These are phyloP conservation scores for Cynanchum wilfordii DNA, from an alignment of 257 asterid genomes.

Conservation along the genomic window DNA sequence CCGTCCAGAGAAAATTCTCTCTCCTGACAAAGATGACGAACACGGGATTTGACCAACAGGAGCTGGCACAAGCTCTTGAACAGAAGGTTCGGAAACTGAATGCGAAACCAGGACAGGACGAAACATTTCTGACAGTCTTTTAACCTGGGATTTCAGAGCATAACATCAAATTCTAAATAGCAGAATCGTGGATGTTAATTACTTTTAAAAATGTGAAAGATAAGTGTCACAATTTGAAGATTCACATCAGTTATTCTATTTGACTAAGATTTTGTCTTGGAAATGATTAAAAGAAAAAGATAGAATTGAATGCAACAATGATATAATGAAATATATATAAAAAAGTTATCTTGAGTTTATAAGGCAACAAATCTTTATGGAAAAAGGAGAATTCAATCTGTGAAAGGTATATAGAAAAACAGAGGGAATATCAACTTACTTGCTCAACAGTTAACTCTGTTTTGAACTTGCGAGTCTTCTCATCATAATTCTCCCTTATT, in stretches of 20 bases:
- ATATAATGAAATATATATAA: too few relatives aligned
- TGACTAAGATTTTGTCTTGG: not conserved
- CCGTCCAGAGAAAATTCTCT: slow-evolving; percentile 25
- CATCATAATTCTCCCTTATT: slow-evolving; percentile 63
- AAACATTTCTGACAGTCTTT: slow-evolving; percentile 42
- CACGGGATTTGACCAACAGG: slow-evolving; percentile 14
- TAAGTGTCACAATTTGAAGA: not conserved
- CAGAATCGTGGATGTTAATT: not conserved
- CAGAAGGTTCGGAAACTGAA: slow-evolving; percentile 27
- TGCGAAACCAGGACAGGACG: slow-evolving; percentile 44
- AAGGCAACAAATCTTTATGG: not conserved
- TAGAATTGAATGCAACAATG: not conserved
- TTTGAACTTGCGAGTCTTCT: slow-evolving; percentile 62
- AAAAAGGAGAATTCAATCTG: not conserved
- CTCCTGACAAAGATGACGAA: slow-evolving; percentile 20
- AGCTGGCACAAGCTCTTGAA: slow-evolving; percentile 20
- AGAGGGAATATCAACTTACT: slow-evolving; percentile 28
- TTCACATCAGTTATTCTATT: not conserved
- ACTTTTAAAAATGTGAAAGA: not conserved
- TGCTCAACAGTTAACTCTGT: slow-evolving; percentile 65
- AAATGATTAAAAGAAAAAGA: not conserved
- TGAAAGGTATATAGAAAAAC: not conserved
- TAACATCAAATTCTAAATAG: slow-evolving; percentile 12
- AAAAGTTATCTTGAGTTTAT: not conserved
- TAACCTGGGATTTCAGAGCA: slow-evolving; percentile 41